A percentile compares a stretch with the other conserved stretches of the same genome.
Evolutionary conservation across 2,329 filamentous ascomycete genomes (phyloP).

Genomic region (Cercospora canescens): DNA sequence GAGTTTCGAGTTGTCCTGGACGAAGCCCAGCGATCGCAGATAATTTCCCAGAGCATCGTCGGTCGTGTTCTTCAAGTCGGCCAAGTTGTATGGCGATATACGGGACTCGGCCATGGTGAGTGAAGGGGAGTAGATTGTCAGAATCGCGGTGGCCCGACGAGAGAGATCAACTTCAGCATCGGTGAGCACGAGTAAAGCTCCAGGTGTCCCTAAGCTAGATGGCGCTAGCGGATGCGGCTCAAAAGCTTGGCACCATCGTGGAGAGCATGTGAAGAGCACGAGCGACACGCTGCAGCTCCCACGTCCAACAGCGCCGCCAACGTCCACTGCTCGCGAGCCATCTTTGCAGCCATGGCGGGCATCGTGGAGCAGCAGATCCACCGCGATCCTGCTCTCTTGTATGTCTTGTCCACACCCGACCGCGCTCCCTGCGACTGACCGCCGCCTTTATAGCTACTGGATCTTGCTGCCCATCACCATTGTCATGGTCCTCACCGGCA

Average conservation of each 20-base stretch:
- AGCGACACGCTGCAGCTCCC: neutral
- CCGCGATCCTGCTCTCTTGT: constrained; percentile 98
- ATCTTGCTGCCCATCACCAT: constrained; percentile 96
- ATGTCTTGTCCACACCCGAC: constrained; percentile 40
- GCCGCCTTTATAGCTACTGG: constrained; percentile 76
- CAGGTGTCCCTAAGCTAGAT: neutral
- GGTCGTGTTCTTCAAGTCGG: constrained; percentile 94
- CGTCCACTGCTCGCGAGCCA: neutral
- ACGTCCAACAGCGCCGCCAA: neutral
- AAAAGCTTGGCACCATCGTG: neutral
- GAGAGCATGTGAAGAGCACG: neutral
- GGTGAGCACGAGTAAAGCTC: neutral
- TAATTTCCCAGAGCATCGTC: constrained; percentile 95
- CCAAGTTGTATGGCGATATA: constrained; percentile 37
- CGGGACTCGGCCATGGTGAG: constrained; percentile 33
- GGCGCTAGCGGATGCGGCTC: neutral
- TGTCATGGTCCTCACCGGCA: constrained; percentile 95
- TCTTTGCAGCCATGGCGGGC: constrained; percentile 67
- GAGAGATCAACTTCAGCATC: neutral
- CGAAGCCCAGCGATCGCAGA: constrained; percentile 83
- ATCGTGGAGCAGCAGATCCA: constrained; percentile 91
- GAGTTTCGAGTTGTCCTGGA: constrained; percentile 74
- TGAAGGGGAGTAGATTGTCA: neutral
- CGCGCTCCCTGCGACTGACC: neutral
- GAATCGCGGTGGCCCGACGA: neutral